phyloP scores from a whole-genome alignment of 2,329 filamentous ascomycete genomes.

The Fusarium abutilonis region DNA sequence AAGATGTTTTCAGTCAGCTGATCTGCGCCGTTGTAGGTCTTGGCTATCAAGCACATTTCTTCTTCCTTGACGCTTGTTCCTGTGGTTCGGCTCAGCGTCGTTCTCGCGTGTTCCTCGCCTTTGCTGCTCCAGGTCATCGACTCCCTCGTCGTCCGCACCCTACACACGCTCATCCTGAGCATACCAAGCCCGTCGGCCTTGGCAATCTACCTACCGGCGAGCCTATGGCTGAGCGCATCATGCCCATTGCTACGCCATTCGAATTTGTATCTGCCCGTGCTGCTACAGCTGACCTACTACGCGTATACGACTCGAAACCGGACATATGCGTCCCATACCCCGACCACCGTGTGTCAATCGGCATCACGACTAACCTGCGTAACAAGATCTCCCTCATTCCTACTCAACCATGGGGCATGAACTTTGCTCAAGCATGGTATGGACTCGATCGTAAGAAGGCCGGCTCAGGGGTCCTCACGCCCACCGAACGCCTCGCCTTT shows the following conservation, averaged over 20 bases:
- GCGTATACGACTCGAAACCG: constrained; percentile 68
- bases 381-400: constrained; percentile 68
- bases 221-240: constrained; percentile 63
- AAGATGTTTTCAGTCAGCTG: constrained; percentile 78
- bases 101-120: constrained; percentile 74
- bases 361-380: constrained; percentile 53
- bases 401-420: constrained; percentile 63
- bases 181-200: constrained; percentile 51
- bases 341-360: constrained; percentile 69
- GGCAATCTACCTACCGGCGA: constrained; percentile 69
- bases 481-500: constrained; percentile 54
- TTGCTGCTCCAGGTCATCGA: constrained; percentile 71
- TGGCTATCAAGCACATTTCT: constrained; percentile 78
- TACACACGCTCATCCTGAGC: constrained; percentile 69
- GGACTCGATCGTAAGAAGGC: constrained; percentile 42
- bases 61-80: constrained; percentile 74
- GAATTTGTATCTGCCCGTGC: constrained; percentile 62
- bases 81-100: constrained; percentile 74
- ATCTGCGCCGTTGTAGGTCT: constrained; percentile 77
- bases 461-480: constrained; percentile 50
- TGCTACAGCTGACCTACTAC: constrained; percentile 69
- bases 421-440: constrained; percentile 59
- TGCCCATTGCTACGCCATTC: constrained; percentile 65
- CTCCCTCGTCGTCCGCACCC: constrained; percentile 65
- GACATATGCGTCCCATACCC: constrained; percentile 72